A percentile compares a stretch with the other conserved stretches of the same genome.
Evolutionary conservation across 345 rosid species (phyloP).

Genomic region (Stellera chamaejasme): DNA sequence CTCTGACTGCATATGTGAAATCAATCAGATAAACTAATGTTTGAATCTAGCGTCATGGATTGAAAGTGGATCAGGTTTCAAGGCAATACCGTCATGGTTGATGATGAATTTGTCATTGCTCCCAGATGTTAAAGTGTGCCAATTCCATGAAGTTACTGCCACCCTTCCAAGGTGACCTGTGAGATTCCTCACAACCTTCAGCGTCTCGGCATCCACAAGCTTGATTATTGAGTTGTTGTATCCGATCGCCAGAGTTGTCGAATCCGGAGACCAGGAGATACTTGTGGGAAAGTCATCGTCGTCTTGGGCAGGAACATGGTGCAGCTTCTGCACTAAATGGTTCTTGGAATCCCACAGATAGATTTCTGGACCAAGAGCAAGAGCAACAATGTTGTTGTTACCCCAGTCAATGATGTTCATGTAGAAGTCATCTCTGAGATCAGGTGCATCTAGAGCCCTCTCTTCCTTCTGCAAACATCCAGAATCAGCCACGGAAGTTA

Average conservation of each 20-base stretch:
- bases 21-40: not conserved
- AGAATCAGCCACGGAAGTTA: constrained; percentile 1
- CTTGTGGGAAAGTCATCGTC: constrained; percentile 31
- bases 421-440: constrained; percentile 31
- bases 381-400: constrained; percentile 33
- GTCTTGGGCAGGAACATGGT: constrained; percentile 10
- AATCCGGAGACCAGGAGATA: constrained; percentile 35
- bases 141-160: constrained; percentile 35
- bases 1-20: constrained; percentile 24
- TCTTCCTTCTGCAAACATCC: constrained; percentile 23
- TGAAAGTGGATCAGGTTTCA: not conserved
- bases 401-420: constrained; percentile 41
- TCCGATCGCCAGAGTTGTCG: constrained; percentile 31
- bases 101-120: constrained; percentile 37
- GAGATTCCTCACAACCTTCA: constrained; percentile 33
- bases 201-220: constrained; percentile 42
- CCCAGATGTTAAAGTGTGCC: constrained; percentile 35
- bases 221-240: constrained; percentile 25
- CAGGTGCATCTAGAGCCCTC: constrained; percentile 42
- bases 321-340: constrained; percentile 12
- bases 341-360: constrained; percentile 35
- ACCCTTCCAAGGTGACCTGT: constrained; percentile 33
- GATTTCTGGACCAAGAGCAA: constrained; percentile 27
- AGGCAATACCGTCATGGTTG: constrained; percentile 34
- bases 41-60: not conserved